Evolutionary conservation across 1,139 yeast genomes (phyloP).

Genomic region (Sugiyamaella novakii): DNA sequence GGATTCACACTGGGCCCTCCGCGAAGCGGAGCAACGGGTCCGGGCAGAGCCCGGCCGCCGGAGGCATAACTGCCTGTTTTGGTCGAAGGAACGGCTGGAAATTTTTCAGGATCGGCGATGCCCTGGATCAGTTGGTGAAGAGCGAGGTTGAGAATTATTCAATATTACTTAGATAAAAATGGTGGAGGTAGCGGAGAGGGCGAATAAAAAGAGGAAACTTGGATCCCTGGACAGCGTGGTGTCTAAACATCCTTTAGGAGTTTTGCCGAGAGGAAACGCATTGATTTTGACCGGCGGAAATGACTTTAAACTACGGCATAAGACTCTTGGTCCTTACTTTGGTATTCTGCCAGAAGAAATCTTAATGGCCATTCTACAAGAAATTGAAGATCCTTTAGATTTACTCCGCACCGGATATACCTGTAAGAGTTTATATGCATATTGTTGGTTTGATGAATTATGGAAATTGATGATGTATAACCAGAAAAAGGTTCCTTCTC

Average conservation of each 20-base stretch:
- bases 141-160: no score
- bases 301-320: slow-evolving; percentile 39
- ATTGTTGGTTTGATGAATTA: slow-evolving; percentile 68
- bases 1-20: no score
- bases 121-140: not conserved
- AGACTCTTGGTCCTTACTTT: slow-evolving; percentile 56
- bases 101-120: slow-evolving; percentile 15
- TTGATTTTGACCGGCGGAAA: slow-evolving; percentile 36
- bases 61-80: no score
- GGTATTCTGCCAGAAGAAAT: slow-evolving; percentile 57
- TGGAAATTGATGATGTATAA: slow-evolving; percentile 63
- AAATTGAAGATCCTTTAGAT: slow-evolving; percentile 50
- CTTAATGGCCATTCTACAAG: slow-evolving; percentile 39
- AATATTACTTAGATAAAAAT: no score
- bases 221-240: slow-evolving; percentile 18
- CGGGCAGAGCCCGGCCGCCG: slow-evolving; percentile 8
- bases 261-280: slow-evolving; percentile 72
- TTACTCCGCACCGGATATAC: slow-evolving; percentile 56
- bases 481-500: slow-evolving; percentile 27
- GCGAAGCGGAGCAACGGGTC: slow-evolving; percentile 6
- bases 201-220: slow-evolving; percentile 9
- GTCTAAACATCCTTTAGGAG: slow-evolving; percentile 64
- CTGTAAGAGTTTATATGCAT: slow-evolving; percentile 72
- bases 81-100: slow-evolving; percentile 10
- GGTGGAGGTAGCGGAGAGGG: slow-evolving; percentile 7